Evolutionary conservation across 2,329 filamentous ascomycete species (phyloP).

Genomic region (Fusarium marasasianum): DNA sequence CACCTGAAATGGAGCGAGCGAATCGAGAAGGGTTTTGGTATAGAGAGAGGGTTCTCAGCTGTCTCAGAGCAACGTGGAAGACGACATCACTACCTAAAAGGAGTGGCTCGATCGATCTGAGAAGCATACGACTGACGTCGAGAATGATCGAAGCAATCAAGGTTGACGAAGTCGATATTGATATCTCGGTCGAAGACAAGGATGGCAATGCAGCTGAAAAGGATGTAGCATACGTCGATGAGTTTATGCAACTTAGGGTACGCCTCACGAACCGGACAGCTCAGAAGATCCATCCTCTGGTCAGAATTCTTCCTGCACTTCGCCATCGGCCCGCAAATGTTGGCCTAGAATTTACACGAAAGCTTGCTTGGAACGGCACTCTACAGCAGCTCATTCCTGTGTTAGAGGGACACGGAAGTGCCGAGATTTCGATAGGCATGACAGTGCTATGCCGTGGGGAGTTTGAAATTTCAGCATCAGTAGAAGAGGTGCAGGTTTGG

Average conservation of each 20-base stretch:
- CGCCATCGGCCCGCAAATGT: constrained; percentile 76
- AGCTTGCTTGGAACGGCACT: constrained; percentile 85
- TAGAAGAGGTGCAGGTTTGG: constrained; percentile 79
- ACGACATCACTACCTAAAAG: constrained; percentile 62
- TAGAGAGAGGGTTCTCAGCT: constrained; percentile 79
- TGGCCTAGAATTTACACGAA: constrained; percentile 82
- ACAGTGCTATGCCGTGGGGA: constrained; percentile 81
- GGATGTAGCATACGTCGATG: constrained; percentile 50
- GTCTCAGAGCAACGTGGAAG: constrained; percentile 77
- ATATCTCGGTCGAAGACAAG: constrained; percentile 62
- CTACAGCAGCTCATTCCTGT: constrained; percentile 78
- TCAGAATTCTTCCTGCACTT: constrained; percentile 81
- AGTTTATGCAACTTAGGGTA: constrained; percentile 76
- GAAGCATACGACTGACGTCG: constrained; percentile 75
- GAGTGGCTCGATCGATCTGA: constrained; percentile 77
- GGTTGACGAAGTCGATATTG: constrained; percentile 79
- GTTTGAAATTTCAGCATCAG: constrained; percentile 81
- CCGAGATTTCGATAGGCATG: constrained; percentile 72
- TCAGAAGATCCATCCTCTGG: constrained; percentile 73
- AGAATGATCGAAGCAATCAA: constrained; percentile 87
- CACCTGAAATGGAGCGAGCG: constrained; percentile 80
- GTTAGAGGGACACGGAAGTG: constrained; percentile 66
- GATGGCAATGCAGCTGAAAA: constrained; percentile 35
- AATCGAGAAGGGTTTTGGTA: constrained; percentile 92
- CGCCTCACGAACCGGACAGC: constrained; percentile 78